These are phyloP conservation scores for Silene noctiflora DNA, from an alignment of 179 eudicot genomes.

Conservation along the genomic window DNA sequence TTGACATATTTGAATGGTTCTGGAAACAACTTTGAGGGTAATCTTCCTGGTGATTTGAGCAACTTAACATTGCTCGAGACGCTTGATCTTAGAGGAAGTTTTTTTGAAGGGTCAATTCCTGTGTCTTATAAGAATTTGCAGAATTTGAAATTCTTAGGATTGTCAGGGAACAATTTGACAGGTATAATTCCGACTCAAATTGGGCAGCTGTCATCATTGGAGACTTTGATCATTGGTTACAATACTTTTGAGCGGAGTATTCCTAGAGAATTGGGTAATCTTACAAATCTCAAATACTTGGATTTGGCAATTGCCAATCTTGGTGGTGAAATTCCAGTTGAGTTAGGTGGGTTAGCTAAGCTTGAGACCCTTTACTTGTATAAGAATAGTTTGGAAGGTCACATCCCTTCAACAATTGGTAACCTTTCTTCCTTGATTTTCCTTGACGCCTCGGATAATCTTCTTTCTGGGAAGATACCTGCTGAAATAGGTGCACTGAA, in stretches of 20 bases:
- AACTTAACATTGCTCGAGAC: constrained; percentile 55
- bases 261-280: constrained; percentile 69
- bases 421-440: constrained; percentile 42
- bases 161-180: constrained; percentile 39
- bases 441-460: constrained; percentile 71
- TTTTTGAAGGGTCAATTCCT: constrained; percentile 70
- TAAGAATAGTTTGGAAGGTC: constrained; percentile 53
- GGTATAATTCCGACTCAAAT: constrained; percentile 54
- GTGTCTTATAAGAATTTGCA: constrained; percentile 45
- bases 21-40: constrained; percentile 71
- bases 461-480: constrained; percentile 65
- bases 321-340: constrained; percentile 58
- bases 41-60: constrained; percentile 64
- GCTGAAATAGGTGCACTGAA: constrained; percentile 43
- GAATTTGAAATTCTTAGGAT: constrained; percentile 66
- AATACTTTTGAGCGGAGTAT: constrained; percentile 64
- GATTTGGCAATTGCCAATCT: constrained; percentile 76
- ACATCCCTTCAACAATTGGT: constrained; percentile 57
- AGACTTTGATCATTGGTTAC: constrained; percentile 71
- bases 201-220: constrained; percentile 48
- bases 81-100: constrained; percentile 80
- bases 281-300: constrained; percentile 62
- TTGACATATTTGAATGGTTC: constrained; percentile 61
- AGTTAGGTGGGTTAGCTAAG: constrained; percentile 45
- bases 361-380: constrained; percentile 64